Evolutionary conservation across 371 early-diverging fungal species (phyloP).

Genomic region (Zancudomyces culisetae): DNA sequence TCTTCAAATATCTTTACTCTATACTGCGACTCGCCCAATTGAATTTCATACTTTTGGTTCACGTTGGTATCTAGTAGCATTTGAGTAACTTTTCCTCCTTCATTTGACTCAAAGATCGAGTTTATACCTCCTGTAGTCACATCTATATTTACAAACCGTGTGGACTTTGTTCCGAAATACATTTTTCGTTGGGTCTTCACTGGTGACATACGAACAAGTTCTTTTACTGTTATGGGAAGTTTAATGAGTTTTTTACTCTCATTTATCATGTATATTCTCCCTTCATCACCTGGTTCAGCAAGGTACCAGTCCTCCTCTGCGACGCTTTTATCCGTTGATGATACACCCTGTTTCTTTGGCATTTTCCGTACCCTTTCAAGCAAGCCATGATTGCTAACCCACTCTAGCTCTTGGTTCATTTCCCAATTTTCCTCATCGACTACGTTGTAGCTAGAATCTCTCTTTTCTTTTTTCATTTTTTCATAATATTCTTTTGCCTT

Average conservation of each 20-base stretch:
- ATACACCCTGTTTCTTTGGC: constrained; percentile 7
- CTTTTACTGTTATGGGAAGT: constrained; percentile 48
- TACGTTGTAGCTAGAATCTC: not conserved
- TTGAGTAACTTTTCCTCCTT: not conserved
- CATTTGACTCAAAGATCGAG: not conserved
- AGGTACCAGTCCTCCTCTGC: constrained; percentile 34
- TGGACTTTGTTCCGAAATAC: constrained; percentile 44
- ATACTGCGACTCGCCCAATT: not conserved
- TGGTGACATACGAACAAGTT: constrained; percentile 39
- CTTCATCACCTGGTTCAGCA: constrained; percentile 58
- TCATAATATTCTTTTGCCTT: not conserved
- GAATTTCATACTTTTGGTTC: not conserved
- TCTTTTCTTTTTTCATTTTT: not conserved
- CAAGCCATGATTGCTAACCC: constrained; percentile 16
- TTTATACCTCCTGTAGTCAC: constrained; percentile 38
- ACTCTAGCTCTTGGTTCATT: constrained; percentile 21
- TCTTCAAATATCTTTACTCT: not conserved
- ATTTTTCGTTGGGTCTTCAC: constrained; percentile 34
- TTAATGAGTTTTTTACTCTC: constrained; percentile 39
- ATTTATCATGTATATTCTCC: constrained; percentile 42
- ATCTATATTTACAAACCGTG: constrained; percentile 48
- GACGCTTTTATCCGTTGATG: constrained; percentile 6
- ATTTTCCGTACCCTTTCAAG: constrained; percentile 13
- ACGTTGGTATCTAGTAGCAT: not conserved
- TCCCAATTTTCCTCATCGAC: constrained; percentile 19